These are phyloP conservation scores for Polyplosphaeria fusca DNA, from an alignment of 495 filamentous ascomycete genomes.

Conservation along the genomic window DNA sequence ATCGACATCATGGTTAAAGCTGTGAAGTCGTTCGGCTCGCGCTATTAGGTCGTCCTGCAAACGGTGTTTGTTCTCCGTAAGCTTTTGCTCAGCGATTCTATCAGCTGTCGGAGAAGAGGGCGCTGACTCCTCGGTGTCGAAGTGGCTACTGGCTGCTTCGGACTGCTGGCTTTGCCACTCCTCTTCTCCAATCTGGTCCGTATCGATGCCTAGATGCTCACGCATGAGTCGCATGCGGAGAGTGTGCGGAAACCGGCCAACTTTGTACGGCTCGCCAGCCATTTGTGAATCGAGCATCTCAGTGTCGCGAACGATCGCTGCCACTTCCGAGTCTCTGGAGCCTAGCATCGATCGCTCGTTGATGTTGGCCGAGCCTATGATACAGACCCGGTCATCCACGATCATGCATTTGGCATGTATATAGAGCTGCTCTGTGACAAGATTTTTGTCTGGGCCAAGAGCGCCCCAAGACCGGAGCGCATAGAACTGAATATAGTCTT, in stretches of 20 bases:
- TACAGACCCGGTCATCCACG: conserved; percentile 87
- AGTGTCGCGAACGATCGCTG: conserved; percentile 86
- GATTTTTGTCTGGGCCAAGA: conserved; percentile 73
- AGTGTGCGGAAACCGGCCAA: conserved; percentile 89
- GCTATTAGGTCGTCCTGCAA: conserved; percentile 61
- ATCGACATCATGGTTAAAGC: conserved; percentile 83
- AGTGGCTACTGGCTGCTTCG: conserved; percentile 50
- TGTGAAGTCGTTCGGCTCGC: conserved; percentile 60
- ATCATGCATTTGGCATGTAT: conserved; percentile 98
- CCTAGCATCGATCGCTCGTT: conserved; percentile 97
- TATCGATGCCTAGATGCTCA: conserved; percentile 92
- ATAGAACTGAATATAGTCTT: conserved; percentile 96
- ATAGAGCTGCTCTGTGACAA: conserved; percentile 96
- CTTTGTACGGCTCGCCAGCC: conserved; percentile 81
- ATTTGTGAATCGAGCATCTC: conserved; percentile 92
- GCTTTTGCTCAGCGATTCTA: conserved; percentile 48
- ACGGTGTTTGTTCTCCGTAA: conserved; percentile 56
- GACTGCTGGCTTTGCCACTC: conserved; percentile 51
- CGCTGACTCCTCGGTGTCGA: conserved; percentile 42
- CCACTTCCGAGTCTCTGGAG: conserved; percentile 85
- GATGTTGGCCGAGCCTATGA: conserved; percentile 98
- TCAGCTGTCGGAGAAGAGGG: conserved; percentile 37
- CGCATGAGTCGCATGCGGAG: conserved; percentile 93
- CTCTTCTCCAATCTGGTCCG: conserved; percentile 84
- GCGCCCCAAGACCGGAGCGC: conserved; percentile 89